A percentile compares a stretch with the other conserved stretches of the same genome.
Conservation (phyloP, 2,329 filamentous ascomycete species). For the Fusarium brevicatenulatum region DNA sequence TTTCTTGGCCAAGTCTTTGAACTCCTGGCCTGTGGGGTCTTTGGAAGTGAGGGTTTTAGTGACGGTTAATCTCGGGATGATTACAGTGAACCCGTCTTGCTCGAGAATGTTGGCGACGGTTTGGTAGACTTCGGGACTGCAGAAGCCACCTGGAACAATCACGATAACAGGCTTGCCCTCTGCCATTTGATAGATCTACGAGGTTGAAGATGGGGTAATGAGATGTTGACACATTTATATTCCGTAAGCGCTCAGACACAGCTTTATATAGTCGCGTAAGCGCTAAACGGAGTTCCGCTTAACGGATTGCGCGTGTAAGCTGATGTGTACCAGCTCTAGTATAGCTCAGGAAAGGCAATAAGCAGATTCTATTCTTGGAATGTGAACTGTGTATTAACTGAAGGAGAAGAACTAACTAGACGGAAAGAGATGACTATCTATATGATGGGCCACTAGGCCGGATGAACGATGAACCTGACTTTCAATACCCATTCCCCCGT, state of each 20-base stretch:
- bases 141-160: background rate
- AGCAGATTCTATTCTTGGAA: background rate
- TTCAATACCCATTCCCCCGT: background rate
- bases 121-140: background rate
- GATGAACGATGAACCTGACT: background rate
- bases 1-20: background rate
- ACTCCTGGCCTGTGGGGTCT: fast-evolving
- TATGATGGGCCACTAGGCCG: background rate
- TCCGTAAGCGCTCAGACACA: fast-evolving
- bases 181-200: background rate
- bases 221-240: too few species aligned
- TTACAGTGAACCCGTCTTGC: background rate
- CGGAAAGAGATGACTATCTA: background rate
- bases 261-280: background rate
- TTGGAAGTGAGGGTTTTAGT: background rate
- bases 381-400: fast-evolving
- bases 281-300: background rate
- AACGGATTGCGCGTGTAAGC: background rate
- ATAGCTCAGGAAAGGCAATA: background rate
- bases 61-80: background rate
- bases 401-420: background rate
- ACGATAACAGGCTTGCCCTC: background rate
- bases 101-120: background rate
- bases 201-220: fast-evolving
- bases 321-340: background rate